Evolutionary conservation across 192 early-diverging fungal species (phyloP).

Genomic region (Mortierella antarctica): DNA sequence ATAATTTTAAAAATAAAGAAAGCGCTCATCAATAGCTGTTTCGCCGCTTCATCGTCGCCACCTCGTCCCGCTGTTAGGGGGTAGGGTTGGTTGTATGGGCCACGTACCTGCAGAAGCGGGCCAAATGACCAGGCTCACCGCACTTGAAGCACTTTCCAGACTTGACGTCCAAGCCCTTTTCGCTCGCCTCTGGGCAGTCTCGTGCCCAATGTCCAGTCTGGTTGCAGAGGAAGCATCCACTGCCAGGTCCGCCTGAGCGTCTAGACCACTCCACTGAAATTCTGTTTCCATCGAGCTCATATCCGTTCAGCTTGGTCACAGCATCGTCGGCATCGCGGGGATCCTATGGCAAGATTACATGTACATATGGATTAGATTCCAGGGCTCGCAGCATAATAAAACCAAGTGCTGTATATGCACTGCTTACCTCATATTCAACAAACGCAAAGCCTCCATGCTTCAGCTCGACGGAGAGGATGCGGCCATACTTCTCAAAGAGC

Average conservation of each 20-base stretch:
- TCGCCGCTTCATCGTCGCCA: background rate
- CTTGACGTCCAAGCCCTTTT: conserved; percentile 67
- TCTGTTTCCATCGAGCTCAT: conserved; percentile 60
- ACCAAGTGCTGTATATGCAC: conserved; percentile 12
- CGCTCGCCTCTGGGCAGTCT: conserved; percentile 63
- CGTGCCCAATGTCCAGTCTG: conserved; percentile 65
- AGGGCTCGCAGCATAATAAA: background rate
- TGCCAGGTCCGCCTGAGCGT: conserved; percentile 61
- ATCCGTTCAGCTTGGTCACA: conserved; percentile 62
- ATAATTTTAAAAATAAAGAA: no score
- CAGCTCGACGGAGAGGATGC: conserved; percentile 59
- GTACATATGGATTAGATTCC: no score
- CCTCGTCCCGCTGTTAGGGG: background rate
- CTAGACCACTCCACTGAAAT: conserved; percentile 64
- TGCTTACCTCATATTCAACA: conserved; percentile 63
- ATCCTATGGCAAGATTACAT: conserved; percentile 27
- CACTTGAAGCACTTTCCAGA: conserved; percentile 68
- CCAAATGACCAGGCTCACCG: conserved; percentile 63
- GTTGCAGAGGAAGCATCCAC: conserved; percentile 66
- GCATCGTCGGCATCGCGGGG: conserved; percentile 65
- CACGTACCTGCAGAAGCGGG: conserved; percentile 59
- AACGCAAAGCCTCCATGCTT: conserved; percentile 67
- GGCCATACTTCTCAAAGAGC: conserved; percentile 64
- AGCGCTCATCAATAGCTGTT: no score
- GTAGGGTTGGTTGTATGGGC: background rate